Conservation (phyloP, 129 eudicot species). For the Solidago caesia region DNA sequence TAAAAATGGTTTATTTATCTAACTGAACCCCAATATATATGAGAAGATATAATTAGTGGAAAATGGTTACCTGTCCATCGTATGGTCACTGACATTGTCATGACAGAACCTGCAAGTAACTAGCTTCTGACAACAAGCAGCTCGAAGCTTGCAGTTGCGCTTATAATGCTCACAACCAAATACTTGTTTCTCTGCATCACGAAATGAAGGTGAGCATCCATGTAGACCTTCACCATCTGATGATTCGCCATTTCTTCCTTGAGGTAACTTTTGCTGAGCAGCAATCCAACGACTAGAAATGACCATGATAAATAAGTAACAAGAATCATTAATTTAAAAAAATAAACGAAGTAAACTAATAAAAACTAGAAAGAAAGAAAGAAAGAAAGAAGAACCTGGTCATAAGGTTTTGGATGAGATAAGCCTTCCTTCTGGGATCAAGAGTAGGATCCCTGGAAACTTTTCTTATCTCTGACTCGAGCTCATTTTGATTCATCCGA, state of each 20-base stretch:
- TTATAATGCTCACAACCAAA: constrained; percentile 97
- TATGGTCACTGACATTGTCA: constrained; percentile 98
- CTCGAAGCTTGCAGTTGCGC: constrained; percentile 96
- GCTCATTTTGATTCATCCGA: constrained; percentile 98
- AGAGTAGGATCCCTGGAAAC: constrained; percentile 96
- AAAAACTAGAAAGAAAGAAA: constrained; percentile 10
- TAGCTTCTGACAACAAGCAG: constrained; percentile 95
- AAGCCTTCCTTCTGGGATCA: constrained; percentile 99
- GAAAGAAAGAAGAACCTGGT: constrained; percentile 53
- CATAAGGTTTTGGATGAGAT: constrained; percentile 94
- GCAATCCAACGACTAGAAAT: constrained; percentile 84
- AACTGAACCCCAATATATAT: not conserved
- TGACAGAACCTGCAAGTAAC: constrained; percentile 96
- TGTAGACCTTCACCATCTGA: constrained; percentile 48
- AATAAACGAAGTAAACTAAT: not conserved
- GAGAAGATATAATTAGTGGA: not conserved
- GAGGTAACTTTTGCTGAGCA: constrained; percentile 87
- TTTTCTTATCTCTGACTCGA: constrained; percentile 95
- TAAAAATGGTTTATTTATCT: constrained; percentile 4
- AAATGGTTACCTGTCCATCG: constrained; percentile 81
- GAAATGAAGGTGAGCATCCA: constrained; percentile 86
- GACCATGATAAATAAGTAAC: constrained; percentile 16
- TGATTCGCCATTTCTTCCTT: constrained; percentile 52
- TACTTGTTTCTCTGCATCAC: constrained; percentile 69
- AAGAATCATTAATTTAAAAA: not conserved